Percentiles rank a stretch among this genome's conserved stretches.
These are phyloP conservation scores for Scheffersomyces stipitis DNA, from an alignment of 805 yeast species.

Conservation along the genomic window DNA sequence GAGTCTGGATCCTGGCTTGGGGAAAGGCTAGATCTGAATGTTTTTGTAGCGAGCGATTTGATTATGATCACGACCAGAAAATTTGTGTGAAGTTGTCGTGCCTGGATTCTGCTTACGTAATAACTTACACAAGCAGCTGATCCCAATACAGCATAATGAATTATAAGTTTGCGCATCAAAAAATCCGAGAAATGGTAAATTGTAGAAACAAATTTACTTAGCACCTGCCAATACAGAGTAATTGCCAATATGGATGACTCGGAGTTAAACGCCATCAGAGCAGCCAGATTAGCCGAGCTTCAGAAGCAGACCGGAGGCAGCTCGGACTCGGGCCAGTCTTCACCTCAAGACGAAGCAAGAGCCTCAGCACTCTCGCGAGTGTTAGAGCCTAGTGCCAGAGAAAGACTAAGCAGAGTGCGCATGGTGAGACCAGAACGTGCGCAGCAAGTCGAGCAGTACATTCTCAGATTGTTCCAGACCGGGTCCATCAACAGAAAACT, in stretches of 20 bases:
- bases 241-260: constrained; percentile 85
- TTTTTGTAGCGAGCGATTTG: no score
- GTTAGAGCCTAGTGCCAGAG: constrained; percentile 80
- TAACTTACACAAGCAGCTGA: no score
- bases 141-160: no score
- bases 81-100: no score
- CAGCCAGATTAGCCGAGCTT: constrained; percentile 86
- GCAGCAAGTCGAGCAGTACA: constrained; percentile 77
- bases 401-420: constrained; percentile 79
- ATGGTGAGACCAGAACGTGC: constrained; percentile 93
- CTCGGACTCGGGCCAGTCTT: constrained; percentile 6
- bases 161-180: no score
- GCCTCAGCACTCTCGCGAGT: constrained; percentile 58
- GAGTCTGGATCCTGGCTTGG: no score
- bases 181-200: no score
- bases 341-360: constrained; percentile 39
- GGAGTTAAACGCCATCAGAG: constrained; percentile 86
- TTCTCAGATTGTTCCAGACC: constrained; percentile 66
- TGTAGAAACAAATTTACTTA: no score
- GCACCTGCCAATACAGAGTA: no score
- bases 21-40: no score
- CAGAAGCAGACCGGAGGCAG: constrained; percentile 53
- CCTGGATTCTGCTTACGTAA: no score
- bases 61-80: no score
- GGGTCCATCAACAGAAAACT: constrained; percentile 77